These are phyloP conservation scores for Anisodus tanguticus DNA, from an alignment of 257 asterid species.

Conservation along the genomic window DNA sequence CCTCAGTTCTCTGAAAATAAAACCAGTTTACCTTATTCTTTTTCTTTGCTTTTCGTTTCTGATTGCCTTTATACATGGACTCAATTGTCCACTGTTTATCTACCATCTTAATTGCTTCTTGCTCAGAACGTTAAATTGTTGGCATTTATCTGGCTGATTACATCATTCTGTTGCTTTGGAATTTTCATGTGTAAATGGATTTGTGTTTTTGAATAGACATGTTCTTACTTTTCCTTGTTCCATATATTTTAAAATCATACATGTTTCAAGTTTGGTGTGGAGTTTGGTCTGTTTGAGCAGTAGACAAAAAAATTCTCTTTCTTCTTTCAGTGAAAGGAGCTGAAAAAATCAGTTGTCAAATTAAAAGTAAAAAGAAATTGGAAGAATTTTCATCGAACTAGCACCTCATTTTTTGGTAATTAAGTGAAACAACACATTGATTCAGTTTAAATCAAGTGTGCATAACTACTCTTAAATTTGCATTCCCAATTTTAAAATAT, in stretches of 20 bases:
- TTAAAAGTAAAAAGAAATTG: neutral
- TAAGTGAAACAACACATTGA: neutral
- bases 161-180: conserved; percentile 11
- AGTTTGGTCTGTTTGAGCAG: neutral
- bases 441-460: conserved; percentile 16
- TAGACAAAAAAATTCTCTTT: neutral
- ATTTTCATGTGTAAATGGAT: neutral
- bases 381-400: neutral
- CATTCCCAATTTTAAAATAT: neutral
- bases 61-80: neutral
- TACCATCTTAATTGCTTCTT: conserved; percentile 2
- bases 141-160: neutral
- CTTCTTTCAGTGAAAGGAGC: conserved; percentile 11
- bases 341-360: neutral
- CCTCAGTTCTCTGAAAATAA: neutral
- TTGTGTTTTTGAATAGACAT: neutral
- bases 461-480: neutral
- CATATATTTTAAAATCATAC: neutral
- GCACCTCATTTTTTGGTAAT: neutral
- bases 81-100: neutral
- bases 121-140: neutral
- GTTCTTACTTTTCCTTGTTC: conserved; percentile 9
- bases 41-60: neutral
- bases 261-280: neutral
- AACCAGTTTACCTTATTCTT: neutral